These are phyloP conservation scores for Calvatia gigantea DNA, from an alignment of 768 basidiomycete genomes.

Conservation along the genomic window DNA sequence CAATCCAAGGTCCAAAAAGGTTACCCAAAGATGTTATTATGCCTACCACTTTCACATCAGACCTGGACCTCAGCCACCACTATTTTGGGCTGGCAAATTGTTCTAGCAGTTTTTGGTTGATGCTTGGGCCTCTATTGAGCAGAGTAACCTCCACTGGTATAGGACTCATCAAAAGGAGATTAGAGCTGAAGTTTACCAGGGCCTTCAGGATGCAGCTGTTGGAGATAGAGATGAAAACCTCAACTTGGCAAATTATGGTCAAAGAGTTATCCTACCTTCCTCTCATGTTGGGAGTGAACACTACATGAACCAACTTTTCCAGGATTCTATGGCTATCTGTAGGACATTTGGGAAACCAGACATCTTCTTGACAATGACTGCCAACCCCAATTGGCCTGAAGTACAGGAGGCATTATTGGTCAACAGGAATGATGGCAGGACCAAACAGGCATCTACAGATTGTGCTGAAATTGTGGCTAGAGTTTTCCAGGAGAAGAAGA, in stretches of 20 bases:
- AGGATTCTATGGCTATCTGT: constrained; percentile 42
- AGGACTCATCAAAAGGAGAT: constrained; percentile 31
- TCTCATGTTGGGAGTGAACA: constrained; percentile 26
- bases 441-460: constrained; percentile 21
- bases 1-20: constrained; percentile 30
- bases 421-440: too few relatives aligned
- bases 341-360: constrained; percentile 30
- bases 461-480: constrained; percentile 43
- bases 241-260: constrained; percentile 18
- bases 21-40: background rate
- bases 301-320: constrained; percentile 37
- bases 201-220: constrained; percentile 11
- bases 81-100: constrained; percentile 34
- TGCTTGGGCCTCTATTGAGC: constrained; percentile 41
- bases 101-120: constrained; percentile 45
- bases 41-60: background rate
- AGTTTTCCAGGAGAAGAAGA: constrained; percentile 42
- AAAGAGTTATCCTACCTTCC: constrained; percentile 29
- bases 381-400: constrained; percentile 45
- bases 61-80: constrained; percentile 16
- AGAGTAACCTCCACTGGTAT: constrained; percentile 31
- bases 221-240: too few relatives aligned
- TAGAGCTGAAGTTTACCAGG: constrained; percentile 29
- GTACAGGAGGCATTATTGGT: constrained; percentile 19
- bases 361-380: constrained; percentile 47